Conservation (phyloP, 1,284 basidiomycete species). For the Ustilago loliicola region DNA sequence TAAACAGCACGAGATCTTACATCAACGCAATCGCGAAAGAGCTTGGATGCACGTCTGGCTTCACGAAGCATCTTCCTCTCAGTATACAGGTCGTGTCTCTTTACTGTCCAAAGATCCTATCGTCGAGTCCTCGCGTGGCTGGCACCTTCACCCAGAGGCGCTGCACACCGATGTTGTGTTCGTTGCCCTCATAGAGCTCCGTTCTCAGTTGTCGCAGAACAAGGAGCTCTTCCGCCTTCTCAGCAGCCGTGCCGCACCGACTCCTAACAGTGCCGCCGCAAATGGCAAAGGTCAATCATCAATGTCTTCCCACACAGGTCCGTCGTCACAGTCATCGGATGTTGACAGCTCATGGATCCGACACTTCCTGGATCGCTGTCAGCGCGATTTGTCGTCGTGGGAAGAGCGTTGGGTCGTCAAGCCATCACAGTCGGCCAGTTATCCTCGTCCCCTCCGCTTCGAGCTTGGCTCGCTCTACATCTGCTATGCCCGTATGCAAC, state of each 20-base stretch:
- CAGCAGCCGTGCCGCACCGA: slow-evolving; percentile 19
- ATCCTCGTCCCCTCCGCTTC: slow-evolving; percentile 40
- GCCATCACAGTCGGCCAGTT: slow-evolving; percentile 22
- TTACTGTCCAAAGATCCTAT: slow-evolving; percentile 45
- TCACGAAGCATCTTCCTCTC: slow-evolving; percentile 45
- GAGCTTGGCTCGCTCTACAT: slow-evolving; percentile 49
- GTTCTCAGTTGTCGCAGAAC: slow-evolving; percentile 40
- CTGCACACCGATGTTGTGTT: slow-evolving; percentile 44
- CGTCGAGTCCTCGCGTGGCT: slow-evolving; percentile 37
- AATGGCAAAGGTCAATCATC: neutral
- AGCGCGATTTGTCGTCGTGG: slow-evolving; percentile 44
- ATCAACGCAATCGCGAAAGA: slow-evolving; percentile 38
- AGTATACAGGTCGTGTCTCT: slow-evolving; percentile 46
- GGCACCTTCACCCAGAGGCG: slow-evolving; percentile 47
- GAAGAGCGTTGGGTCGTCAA: slow-evolving; percentile 43
- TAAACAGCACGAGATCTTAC: slow-evolving; percentile 23
- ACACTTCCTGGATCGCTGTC: slow-evolving; percentile 40
- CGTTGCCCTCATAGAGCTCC: slow-evolving; percentile 48
- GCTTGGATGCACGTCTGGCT: slow-evolving; percentile 56
- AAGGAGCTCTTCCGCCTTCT: slow-evolving; percentile 45
- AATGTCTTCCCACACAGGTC: neutral
- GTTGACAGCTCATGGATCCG: slow-evolving; percentile 33
- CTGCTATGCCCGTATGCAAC: slow-evolving; percentile 51
- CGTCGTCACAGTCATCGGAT: neutral
- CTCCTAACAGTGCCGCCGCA: neutral